A percentile compares a stretch with the other conserved stretches of the same genome.
phyloP scores from a whole-genome alignment of 352 stramenopile species.

The Phytophthora quininea region DNA sequence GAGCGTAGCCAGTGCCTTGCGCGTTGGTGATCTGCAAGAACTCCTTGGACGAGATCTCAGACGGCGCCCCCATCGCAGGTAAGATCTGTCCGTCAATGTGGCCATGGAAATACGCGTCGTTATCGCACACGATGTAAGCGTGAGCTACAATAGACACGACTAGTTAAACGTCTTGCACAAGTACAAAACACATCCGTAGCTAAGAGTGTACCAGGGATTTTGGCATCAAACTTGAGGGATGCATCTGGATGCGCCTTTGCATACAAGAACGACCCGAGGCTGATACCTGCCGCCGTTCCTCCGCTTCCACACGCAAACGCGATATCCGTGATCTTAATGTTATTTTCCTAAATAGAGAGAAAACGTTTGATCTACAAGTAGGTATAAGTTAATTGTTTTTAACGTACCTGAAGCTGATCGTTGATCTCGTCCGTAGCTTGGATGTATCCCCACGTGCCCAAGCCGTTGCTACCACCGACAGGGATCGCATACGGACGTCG shows the following conservation, averaged over 20 bases:
- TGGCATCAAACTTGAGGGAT: conserved; percentile 48
- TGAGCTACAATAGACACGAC: conserved; percentile 43
- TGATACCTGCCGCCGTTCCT: conserved; percentile 79
- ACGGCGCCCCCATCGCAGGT: conserved; percentile 65
- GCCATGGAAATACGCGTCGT: conserved; percentile 84
- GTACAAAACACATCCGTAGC: background rate
- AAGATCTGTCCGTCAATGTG: conserved; percentile 80
- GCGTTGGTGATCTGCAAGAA: conserved; percentile 86
- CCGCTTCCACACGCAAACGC: conserved; percentile 87
- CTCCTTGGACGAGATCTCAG: conserved; percentile 54
- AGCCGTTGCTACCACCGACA: conserved; percentile 90
- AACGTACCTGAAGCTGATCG: conserved; percentile 64
- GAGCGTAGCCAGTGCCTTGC: conserved; percentile 82
- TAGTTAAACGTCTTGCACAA: background rate
- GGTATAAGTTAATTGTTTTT: too few species aligned
- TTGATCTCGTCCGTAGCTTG: conserved; percentile 91
- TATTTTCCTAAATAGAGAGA: conserved; percentile 33
- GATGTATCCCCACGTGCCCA: conserved; percentile 95
- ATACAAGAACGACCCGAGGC: conserved; percentile 75
- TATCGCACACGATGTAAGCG: conserved; percentile 89
- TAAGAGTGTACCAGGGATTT: conserved; percentile 37
- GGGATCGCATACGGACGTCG: conserved; percentile 83
- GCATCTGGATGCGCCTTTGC: conserved; percentile 35
- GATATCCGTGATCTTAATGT: conserved; percentile 76
- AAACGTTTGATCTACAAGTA: background rate